These are phyloP conservation scores for Claviceps spartinae DNA, from an alignment of 2,329 filamentous ascomycete genomes.

Conservation along the genomic window DNA sequence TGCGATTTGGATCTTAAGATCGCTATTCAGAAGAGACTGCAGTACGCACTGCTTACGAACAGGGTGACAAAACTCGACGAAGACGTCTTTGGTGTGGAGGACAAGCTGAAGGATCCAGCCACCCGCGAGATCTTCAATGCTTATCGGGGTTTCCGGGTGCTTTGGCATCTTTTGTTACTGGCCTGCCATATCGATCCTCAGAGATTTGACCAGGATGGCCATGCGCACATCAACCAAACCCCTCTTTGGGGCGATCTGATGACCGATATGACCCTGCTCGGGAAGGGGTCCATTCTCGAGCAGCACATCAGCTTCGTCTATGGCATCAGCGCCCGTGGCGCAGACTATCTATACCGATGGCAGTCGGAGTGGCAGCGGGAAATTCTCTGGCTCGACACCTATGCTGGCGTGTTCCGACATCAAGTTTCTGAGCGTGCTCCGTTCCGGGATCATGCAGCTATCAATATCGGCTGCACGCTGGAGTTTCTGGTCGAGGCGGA, in stretches of 20 bases:
- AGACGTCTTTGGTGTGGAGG: background rate
- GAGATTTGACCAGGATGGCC: background rate
- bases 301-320: constrained; percentile 1
- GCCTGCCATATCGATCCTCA: background rate
- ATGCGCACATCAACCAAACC: background rate
- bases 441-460: background rate
- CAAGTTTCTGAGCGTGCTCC: background rate
- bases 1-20: constrained; percentile 5
- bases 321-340: constrained; percentile 1
- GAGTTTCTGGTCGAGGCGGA: constrained; percentile 2
- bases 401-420: constrained; percentile 7
- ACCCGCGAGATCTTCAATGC: background rate
- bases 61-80: background rate
- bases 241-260: constrained; percentile 2
- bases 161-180: background rate
- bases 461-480: background rate
- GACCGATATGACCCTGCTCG: background rate
- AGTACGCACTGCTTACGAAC: background rate
- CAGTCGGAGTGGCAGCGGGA: constrained; percentile 6
- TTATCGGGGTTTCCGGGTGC: background rate
- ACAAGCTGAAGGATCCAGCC: background rate
- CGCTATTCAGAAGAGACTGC: background rate
- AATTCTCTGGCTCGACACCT: constrained; percentile 9
- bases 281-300: background rate
- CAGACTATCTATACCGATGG: constrained; percentile 4